These are phyloP conservation scores for Wallacemonas collosoma DNA, from an alignment of 208 protist genomes.

Conservation along the genomic window DNA sequence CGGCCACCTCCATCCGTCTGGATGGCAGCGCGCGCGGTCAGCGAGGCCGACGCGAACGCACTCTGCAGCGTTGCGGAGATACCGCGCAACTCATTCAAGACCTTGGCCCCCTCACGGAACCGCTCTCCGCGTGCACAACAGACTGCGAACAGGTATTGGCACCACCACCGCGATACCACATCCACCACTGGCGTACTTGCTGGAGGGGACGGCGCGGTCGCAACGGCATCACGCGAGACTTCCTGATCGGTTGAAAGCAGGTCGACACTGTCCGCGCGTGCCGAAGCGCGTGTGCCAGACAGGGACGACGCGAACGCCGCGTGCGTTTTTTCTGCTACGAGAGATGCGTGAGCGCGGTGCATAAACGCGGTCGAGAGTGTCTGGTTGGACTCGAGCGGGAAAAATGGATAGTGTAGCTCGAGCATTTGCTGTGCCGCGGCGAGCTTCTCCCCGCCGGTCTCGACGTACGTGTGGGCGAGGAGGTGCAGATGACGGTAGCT, in stretches of 20 bases:
- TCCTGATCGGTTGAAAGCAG: conserved; percentile 10
- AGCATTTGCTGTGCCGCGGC: conserved; percentile 71
- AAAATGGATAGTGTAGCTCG: conserved; percentile 61
- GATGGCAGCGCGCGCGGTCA: not conserved
- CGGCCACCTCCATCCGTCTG: not conserved
- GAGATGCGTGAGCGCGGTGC: not conserved
- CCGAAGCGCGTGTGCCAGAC: not conserved
- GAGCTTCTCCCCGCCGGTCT: conserved; percentile 36
- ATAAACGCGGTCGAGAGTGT: not conserved
- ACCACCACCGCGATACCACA: conserved; percentile 60
- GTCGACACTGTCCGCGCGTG: conserved; percentile 9
- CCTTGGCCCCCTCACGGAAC: conserved; percentile 58
- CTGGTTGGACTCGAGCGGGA: conserved; percentile 24
- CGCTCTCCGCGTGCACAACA: conserved; percentile 62
- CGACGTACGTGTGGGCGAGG: conserved; percentile 75
- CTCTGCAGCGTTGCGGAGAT: conserved; percentile 26
- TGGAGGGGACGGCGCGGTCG: too few relatives aligned
- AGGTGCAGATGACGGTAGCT: conserved; percentile 57
- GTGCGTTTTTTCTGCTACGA: not conserved
- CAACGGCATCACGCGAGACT: not conserved
- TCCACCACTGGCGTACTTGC: conserved; percentile 22
- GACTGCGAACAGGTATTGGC: conserved; percentile 82
- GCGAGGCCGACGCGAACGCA: conserved; percentile 3
- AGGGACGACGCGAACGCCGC: not conserved
- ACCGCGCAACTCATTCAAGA: conserved; percentile 56